Conservation (phyloP, 140 eudicot species). For the Senecio squalidus region DNA sequence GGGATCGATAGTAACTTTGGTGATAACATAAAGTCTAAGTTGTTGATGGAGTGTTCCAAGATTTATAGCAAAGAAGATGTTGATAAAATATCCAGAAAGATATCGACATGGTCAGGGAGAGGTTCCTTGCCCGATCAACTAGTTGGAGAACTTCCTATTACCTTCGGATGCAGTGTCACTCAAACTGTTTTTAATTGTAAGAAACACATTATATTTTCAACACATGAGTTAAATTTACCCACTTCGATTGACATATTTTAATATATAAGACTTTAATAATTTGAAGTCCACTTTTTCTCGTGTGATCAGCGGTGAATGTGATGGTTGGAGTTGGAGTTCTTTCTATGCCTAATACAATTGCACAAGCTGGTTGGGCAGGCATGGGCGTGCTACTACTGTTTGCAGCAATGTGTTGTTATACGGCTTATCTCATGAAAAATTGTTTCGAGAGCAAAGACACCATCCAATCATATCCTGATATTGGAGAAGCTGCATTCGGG, state of each 20-base stretch:
- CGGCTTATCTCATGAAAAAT: constrained; percentile 75
- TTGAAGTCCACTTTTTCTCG: too few species aligned
- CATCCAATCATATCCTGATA: constrained; percentile 69
- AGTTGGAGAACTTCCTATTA: constrained; percentile 54
- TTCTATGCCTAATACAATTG: constrained; percentile 77
- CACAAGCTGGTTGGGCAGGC: constrained; percentile 82
- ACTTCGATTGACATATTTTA: neutral
- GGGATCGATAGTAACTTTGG: constrained; percentile 33
- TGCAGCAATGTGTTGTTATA: constrained; percentile 74
- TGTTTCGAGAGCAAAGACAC: constrained; percentile 78
- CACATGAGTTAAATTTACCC: neutral
- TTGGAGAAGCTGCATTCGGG: constrained; percentile 99
- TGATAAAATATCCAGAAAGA: constrained; percentile 32
- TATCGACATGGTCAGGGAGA: constrained; percentile 44
- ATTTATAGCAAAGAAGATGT: constrained; percentile 39
- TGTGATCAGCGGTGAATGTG: constrained; percentile 57
- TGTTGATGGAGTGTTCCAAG: constrained; percentile 47
- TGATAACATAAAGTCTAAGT: constrained; percentile 34
- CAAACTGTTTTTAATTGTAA: constrained; percentile 71
- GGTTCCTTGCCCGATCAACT: constrained; percentile 45
- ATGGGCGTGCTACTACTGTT: constrained; percentile 52
- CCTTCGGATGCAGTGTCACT: constrained; percentile 60
- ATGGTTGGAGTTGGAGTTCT: constrained; percentile 91
- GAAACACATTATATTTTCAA: constrained; percentile 1
- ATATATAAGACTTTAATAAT: too few species aligned